A percentile compares a stretch with the other conserved stretches of the same genome.
phyloP scores from a whole-genome alignment of 129 eudicot species.

The Scalesia atractyloides region DNA sequence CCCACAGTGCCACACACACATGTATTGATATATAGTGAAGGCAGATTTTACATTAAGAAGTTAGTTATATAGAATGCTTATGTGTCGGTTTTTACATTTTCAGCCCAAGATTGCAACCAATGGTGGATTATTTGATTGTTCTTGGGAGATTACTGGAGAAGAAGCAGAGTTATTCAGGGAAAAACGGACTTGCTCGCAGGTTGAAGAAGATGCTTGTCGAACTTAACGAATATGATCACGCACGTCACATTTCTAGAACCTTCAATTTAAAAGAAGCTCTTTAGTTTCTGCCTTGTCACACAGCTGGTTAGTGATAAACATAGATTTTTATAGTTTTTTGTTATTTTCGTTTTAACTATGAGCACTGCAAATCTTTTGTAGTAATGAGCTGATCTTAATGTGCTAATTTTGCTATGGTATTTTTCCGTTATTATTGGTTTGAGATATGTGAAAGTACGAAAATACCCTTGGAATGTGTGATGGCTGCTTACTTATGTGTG shows the following conservation, averaged over 20 bases:
- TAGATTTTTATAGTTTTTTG: background rate
- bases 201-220: constrained; percentile 95
- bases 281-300: constrained; percentile 22
- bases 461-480: background rate
- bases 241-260: constrained; percentile 68
- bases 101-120: constrained; percentile 74
- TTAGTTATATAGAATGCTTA: constrained; percentile 5
- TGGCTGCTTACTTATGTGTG: no score
- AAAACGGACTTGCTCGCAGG: constrained; percentile 67
- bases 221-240: constrained; percentile 84
- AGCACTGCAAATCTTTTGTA: background rate
- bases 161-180: constrained; percentile 48
- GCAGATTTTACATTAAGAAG: background rate
- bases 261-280: constrained; percentile 89
- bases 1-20: background rate
- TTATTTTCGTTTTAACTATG: background rate
- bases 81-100: constrained; percentile 20
- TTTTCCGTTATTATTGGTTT: background rate
- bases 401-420: background rate
- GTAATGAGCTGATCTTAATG: background rate
- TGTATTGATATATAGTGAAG: background rate
- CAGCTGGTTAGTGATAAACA: background rate
- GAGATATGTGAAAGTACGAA: background rate
- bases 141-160: constrained; percentile 70
- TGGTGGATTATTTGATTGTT: constrained; percentile 66